These are phyloP conservation scores for Yamadazyma sp. DNA, from an alignment of 805 yeast genomes.

Conservation along the genomic window DNA sequence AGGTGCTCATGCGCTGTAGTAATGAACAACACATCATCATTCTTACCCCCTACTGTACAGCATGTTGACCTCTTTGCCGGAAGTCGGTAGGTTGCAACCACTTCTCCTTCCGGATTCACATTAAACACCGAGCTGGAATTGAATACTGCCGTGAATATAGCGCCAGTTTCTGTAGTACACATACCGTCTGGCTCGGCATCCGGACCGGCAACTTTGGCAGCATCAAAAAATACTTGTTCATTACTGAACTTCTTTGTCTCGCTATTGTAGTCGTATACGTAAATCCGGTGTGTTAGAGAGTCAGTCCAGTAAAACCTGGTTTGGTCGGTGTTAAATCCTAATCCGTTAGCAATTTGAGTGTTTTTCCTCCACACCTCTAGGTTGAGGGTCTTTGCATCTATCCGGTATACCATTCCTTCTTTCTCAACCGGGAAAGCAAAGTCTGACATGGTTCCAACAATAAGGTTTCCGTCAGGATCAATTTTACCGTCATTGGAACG, in stretches of 20 bases:
- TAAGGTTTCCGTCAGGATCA: conserved; percentile 72
- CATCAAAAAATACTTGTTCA: conserved; percentile 23
- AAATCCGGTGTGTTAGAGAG: conserved; percentile 33
- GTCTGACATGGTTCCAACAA: conserved; percentile 80
- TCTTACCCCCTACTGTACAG: conserved; percentile 64
- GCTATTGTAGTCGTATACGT: conserved; percentile 39
- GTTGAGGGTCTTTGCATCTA: conserved; percentile 31
- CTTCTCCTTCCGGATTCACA: conserved; percentile 47
- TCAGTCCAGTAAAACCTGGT: conserved; percentile 42
- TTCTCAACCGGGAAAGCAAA: conserved; percentile 30
- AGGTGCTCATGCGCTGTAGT: conserved; percentile 61
- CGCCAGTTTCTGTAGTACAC: conserved; percentile 52
- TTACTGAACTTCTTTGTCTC: conserved; percentile 28
- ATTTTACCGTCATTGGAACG: conserved; percentile 81
- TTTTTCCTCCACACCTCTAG: conserved; percentile 31
- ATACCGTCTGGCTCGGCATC: conserved; percentile 77
- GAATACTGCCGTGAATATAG: conserved; percentile 69
- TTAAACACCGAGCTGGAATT: conserved; percentile 57
- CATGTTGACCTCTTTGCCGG: conserved; percentile 68
- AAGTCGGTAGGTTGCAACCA: conserved; percentile 50
- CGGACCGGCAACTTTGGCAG: conserved; percentile 4
- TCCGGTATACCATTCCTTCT: conserved; percentile 51
- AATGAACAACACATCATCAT: conserved; percentile 58
- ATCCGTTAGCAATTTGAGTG: conserved; percentile 68
- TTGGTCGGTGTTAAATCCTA: conserved; percentile 33